Conservation (phyloP, 345 rosid genomes). For the Ceriops zippeliana region DNA sequence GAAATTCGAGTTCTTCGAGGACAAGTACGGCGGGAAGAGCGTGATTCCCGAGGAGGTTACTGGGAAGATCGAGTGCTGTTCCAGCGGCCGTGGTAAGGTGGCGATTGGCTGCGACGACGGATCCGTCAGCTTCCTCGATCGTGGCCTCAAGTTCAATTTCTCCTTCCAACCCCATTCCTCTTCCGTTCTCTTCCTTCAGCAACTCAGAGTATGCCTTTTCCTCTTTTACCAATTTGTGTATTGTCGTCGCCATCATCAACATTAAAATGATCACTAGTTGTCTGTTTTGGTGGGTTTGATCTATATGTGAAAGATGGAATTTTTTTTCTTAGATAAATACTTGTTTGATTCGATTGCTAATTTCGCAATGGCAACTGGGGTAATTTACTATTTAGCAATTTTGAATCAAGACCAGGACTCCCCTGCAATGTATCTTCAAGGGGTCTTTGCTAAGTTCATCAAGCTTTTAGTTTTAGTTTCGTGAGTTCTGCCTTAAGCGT, state of each 20-base stretch:
- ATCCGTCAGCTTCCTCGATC: slow-evolving; percentile 78
- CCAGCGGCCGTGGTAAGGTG: slow-evolving; percentile 94
- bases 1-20: slow-evolving; percentile 98
- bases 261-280: too few species aligned
- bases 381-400: too few species aligned
- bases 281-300: too few species aligned
- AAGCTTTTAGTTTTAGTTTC: too few species aligned
- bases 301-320: too few species aligned
- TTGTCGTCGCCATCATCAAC: background rate
- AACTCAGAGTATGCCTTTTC: slow-evolving; percentile 61
- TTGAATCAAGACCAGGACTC: too few species aligned
- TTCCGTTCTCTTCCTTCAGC: slow-evolving; percentile 81
- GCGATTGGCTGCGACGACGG: slow-evolving; percentile 91
- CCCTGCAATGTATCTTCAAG: too few species aligned
- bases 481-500: too few species aligned
- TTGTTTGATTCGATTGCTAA: too few species aligned
- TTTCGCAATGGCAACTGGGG: too few species aligned
- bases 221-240: background rate
- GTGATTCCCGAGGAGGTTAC: slow-evolving; percentile 73
- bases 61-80: slow-evolving; percentile 74
- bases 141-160: slow-evolving; percentile 86
- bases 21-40: slow-evolving; percentile 77
- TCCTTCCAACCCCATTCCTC: slow-evolving; percentile 83
- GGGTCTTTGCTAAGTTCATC: too few species aligned
- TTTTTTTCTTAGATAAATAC: too few species aligned